Evolutionary conservation across 768 basidiomycete species (phyloP), one percentile per base, ranked within the genome.

Genomic region (Boletus vinaceobasis): DNA sequence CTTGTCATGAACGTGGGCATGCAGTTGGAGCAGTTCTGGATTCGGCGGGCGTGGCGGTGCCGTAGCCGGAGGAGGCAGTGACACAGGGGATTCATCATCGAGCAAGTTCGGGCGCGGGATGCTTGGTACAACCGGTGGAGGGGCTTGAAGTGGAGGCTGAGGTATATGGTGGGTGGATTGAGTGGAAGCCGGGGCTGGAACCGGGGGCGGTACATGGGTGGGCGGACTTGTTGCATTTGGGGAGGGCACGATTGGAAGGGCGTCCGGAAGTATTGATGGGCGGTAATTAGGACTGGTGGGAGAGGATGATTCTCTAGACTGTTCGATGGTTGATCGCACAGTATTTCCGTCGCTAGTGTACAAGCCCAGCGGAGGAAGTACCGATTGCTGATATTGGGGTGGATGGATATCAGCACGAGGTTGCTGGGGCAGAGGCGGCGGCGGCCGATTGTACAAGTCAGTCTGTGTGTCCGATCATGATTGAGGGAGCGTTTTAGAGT

Each of bases 41-140:
- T 96, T 93, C 5, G 88, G 90, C 19, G 92, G 93, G 27, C 90
- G 86, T 39, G 87, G 88, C 55, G 92, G 92, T 46, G 82, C 79
- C 27, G 72, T 65, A 14, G 65, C 65, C 3, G 66, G 39, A 33
- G 63, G 60, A 37, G 60, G 71, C 55, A 69, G 63, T 61, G 66
- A 55, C 23, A 66, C 59, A 55, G 65, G 53, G 51, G 58, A 55
- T 33, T 90, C 87, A 52, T 82, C 80, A 69, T 89, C 88, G 56
- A 91, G 77, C 26, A 88, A 71, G 73, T 86, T 82, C 31, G 82
- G 78, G 57, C 60, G 79, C 15, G 74, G 56, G 40, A 40, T 10
- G 10, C 29, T 29, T 31, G 50, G 44, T 23, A 42, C 38, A 23
- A 17, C 57, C 48, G 62, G 61, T 56, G 55, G 69, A 35, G 59